Percentiles rank a stretch among this genome's conserved stretches.
phyloP scores from a whole-genome alignment of 257 asterid species.

The Cinchona pubescens region DNA sequence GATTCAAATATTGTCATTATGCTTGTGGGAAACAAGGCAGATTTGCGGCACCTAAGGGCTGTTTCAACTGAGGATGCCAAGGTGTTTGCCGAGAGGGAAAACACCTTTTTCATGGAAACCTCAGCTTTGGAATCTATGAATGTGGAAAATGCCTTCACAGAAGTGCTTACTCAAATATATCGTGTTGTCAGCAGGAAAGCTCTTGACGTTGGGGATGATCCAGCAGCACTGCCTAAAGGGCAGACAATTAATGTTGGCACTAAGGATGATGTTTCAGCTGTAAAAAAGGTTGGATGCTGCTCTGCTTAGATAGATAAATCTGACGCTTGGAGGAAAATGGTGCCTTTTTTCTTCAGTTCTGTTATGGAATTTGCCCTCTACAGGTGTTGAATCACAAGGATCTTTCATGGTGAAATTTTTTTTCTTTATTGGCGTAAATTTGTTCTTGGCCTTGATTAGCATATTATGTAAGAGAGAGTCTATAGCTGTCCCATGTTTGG shows the following conservation, averaged over 20 bases:
- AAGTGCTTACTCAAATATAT: slow-evolving; percentile 63
- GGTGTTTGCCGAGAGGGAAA: slow-evolving; percentile 61
- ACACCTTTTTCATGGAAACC: slow-evolving; percentile 62
- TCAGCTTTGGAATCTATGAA: slow-evolving; percentile 72
- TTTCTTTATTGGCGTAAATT: not conserved
- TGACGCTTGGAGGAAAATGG: slow-evolving; percentile 8
- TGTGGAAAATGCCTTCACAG: slow-evolving; percentile 70
- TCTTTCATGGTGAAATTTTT: not conserved
- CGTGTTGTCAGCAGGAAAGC: slow-evolving; percentile 58
- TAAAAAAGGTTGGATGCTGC: slow-evolving; percentile 67
- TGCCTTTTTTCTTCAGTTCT: not conserved
- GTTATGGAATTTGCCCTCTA: not conserved
- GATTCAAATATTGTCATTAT: slow-evolving; percentile 63
- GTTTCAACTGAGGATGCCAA: slow-evolving; percentile 63
- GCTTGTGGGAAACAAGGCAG: slow-evolving; percentile 74
- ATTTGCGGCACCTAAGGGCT: slow-evolving; percentile 65
- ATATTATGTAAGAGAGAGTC: slow-evolving; percentile 3
- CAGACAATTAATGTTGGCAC: slow-evolving; percentile 54
- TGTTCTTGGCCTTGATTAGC: not conserved
- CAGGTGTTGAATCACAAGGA: not conserved
- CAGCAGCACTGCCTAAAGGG: slow-evolving; percentile 54
- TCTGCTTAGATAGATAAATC: slow-evolving; percentile 33
- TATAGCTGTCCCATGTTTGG: slow-evolving; percentile 1
- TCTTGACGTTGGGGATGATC: slow-evolving; percentile 52
- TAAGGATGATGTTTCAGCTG: slow-evolving; percentile 68